phyloP scores from a whole-genome alignment of 2,329 filamentous ascomycete genomes.

The Fusarium avenaceum region DNA sequence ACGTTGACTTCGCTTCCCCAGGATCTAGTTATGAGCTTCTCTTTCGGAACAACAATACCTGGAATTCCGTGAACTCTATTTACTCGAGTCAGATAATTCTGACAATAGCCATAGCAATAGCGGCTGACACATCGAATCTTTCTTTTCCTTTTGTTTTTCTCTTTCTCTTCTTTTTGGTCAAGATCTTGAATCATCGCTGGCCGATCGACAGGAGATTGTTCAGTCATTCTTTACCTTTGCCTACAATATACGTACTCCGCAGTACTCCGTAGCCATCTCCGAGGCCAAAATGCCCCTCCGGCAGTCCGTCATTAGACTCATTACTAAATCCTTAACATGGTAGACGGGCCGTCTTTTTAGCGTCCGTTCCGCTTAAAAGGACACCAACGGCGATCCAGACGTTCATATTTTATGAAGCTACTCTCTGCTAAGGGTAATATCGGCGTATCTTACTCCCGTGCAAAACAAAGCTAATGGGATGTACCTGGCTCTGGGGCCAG shows the following conservation, averaged over 20 bases:
- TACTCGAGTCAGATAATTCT: background rate
- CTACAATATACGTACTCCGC: no score
- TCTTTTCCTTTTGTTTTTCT: no score
- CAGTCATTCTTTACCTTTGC: no score
- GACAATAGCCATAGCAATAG: background rate
- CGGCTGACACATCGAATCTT: no score
- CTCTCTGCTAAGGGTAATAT: background rate
- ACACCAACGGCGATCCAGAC: background rate
- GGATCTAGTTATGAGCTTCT: background rate
- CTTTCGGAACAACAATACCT: constrained; percentile 1
- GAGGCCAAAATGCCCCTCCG: no score
- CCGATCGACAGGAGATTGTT: no score
- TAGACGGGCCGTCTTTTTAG: constrained; percentile 1
- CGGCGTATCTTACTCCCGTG: background rate
- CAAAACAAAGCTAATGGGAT: background rate
- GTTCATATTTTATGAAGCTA: background rate
- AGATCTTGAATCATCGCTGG: no score
- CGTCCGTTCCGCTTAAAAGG: background rate
- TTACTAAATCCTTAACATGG: no score
- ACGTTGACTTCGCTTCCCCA: background rate
- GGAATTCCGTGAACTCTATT: constrained; percentile 1
- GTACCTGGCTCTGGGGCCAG: background rate
- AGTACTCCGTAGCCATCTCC: no score
- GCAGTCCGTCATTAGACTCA: no score
- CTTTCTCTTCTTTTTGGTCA: no score